Evolutionary conservation across 2,329 filamentous ascomycete species (phyloP).

Genomic region (Fusarium phyllophilum): DNA sequence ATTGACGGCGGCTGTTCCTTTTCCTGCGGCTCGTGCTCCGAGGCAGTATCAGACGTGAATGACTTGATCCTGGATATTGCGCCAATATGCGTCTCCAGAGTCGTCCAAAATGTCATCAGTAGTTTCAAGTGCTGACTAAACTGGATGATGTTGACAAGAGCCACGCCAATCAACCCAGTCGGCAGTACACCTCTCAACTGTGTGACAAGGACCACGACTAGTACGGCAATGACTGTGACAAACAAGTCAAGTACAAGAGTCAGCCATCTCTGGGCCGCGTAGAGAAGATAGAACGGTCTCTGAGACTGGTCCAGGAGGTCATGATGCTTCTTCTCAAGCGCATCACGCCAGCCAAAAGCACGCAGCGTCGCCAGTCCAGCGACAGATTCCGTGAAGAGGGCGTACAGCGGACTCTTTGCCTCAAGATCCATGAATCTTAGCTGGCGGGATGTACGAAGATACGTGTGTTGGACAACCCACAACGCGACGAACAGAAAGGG

Average conservation of each 20-base stretch:
- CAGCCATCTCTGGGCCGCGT: constrained; percentile 44
- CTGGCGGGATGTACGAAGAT: constrained; percentile 63
- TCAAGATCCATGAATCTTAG: constrained; percentile 64
- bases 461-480: constrained; percentile 25
- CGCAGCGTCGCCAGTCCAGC: constrained; percentile 59
- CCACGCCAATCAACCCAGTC: constrained; percentile 37
- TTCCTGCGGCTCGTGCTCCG: constrained; percentile 29
- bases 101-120: constrained; percentile 47
- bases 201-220: constrained; percentile 31
- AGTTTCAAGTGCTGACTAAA: constrained; percentile 45
- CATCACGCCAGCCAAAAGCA: constrained; percentile 58
- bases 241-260: constrained; percentile 40
- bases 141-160: constrained; percentile 43
- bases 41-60: constrained; percentile 23
- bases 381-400: constrained; percentile 60
- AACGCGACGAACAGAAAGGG: constrained; percentile 17
- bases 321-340: constrained; percentile 48
- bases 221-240: constrained; percentile 32
- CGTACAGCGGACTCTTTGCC: constrained; percentile 59
- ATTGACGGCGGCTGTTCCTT: constrained; percentile 64
- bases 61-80: constrained; percentile 41
- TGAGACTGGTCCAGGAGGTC: constrained; percentile 55
- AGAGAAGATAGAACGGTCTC: constrained; percentile 57
- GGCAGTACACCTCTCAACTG: constrained; percentile 23
- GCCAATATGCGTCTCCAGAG: constrained; percentile 44